Evolutionary conservation across 805 yeast species (phyloP), one percentile per base, ranked within the genome.

Genomic region (Kurtzmaniella cleridarum): DNA sequence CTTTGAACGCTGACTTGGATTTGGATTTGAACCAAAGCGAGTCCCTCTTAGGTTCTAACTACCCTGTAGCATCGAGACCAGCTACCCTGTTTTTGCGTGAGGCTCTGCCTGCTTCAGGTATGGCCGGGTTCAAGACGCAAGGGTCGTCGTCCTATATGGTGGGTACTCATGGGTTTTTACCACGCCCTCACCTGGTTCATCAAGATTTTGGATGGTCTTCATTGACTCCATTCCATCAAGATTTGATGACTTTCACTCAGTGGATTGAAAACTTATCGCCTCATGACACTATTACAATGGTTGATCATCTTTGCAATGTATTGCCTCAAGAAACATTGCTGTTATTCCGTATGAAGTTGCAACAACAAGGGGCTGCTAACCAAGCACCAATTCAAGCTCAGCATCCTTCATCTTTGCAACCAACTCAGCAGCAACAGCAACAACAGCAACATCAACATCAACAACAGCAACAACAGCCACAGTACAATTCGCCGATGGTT

Each of bases 191-290:
- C 8, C 24, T 20, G 24, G 24, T 20, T 5, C 24, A 20, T 55
- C 31, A 49, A 46, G 41, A 46, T 53, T 36, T 54, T 51, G 43
- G 35, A 33, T 28, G 47, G 40, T 17, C 45, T 35, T n/a, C 45
- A 38, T 28, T 46, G 9, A 24, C 18, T 24, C 34, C 67, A 41
- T 75, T 75, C 50, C 71, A 69, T 46, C 71, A 62, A 51, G 82
- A 78, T 47, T 64, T 78, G 50, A 62, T 69, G 39, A 69, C 68
- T 44, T 62, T 74, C 45, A 66, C 74, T 45, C 63, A 61, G 43
- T 76, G 81, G 81, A 61, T 75, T 43, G 68, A 68, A 38, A 64
- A 62, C 45, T 62, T 79, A 54, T 65, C 62, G 35, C 67, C 75
- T n/a, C 68, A 66, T 34, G 81, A 78, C 44, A 75, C 67, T 46